Evolutionary conservation across 257 asterid species (phyloP).

Genomic region (Linaria vulgaris): DNA sequence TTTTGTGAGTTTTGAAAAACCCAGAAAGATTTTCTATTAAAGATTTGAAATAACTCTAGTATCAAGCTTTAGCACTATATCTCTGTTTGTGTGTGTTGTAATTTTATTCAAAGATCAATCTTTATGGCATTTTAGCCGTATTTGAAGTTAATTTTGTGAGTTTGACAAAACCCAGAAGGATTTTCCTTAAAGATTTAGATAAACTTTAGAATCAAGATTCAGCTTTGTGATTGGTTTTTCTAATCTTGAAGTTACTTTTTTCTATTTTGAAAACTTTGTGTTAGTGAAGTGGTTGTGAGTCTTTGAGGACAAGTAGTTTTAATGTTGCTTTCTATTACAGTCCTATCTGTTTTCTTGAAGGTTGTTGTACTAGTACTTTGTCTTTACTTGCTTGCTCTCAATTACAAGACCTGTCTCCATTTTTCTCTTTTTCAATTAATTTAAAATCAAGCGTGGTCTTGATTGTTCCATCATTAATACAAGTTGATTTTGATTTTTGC

Average conservation of each 20-base stretch:
- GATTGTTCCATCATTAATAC: slow-evolving; percentile 30
- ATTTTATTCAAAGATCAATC: no score
- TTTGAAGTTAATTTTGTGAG: no score
- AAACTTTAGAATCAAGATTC: no score
- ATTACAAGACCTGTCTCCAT: not conserved
- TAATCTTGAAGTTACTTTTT: slow-evolving; percentile 16
- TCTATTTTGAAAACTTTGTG: slow-evolving; percentile 2
- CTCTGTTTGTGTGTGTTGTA: no score
- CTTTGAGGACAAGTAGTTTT: slow-evolving; percentile 26
- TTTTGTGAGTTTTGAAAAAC: not conserved
- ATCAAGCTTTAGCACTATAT: no score
- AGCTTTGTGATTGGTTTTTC: not conserved
- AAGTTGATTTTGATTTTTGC: slow-evolving; percentile 40
- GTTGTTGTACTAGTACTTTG: slow-evolving; percentile 33
- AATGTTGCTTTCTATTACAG: slow-evolving; percentile 36
- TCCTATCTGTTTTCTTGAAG: slow-evolving; percentile 16
- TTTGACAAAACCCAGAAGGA: no score
- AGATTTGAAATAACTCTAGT: no score
- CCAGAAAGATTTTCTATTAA: not conserved
- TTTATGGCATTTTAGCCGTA: no score
- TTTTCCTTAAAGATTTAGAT: no score
- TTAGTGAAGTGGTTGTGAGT: not conserved
- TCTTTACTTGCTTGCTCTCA: slow-evolving; percentile 18
- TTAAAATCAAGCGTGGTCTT: slow-evolving; percentile 22
- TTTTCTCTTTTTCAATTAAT: slow-evolving; percentile 12